Conservation (phyloP, 2,329 filamentous ascomycete species). For the Calonectria honghensis region DNA sequence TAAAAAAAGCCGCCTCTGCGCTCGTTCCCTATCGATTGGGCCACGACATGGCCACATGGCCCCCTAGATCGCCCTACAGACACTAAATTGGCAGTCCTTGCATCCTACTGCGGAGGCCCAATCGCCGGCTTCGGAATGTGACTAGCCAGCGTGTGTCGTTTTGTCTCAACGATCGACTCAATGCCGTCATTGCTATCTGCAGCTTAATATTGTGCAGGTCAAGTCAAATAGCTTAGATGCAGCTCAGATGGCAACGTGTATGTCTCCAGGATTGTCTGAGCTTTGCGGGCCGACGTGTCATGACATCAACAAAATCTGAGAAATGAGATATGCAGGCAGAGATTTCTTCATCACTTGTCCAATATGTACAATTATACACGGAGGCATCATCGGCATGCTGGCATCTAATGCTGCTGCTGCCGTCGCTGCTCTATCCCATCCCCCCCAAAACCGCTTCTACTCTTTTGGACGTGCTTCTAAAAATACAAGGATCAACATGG, state of each 20-base stretch:
- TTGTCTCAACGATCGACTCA: slow-evolving; percentile 33
- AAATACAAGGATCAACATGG: slow-evolving; percentile 53
- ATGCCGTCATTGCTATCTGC: slow-evolving; percentile 32
- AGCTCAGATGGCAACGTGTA: background rate
- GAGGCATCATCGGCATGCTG: slow-evolving; percentile 47
- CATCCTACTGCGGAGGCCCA: slow-evolving; percentile 43
- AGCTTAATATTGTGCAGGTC: background rate
- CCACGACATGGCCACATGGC: slow-evolving; percentile 38
- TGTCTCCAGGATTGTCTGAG: background rate
- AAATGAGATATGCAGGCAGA: slow-evolving; percentile 27
- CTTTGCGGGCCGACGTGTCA: slow-evolving; percentile 6
- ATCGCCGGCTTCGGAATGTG: slow-evolving; percentile 48
- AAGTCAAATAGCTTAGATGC: background rate
- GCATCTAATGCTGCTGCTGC: slow-evolving; percentile 41
- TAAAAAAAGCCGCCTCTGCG: slow-evolving; percentile 36
- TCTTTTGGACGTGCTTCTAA: slow-evolving; percentile 52
- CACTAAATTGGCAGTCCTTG: slow-evolving; percentile 37
- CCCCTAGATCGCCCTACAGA: slow-evolving; percentile 37
- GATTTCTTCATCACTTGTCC: slow-evolving; percentile 50
- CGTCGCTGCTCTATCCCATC: slow-evolving; percentile 38
- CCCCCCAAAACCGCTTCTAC: slow-evolving; percentile 47
- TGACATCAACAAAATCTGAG: slow-evolving; percentile 35
- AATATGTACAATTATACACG: slow-evolving; percentile 55
- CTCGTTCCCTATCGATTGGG: slow-evolving; percentile 43
- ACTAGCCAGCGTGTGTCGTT: slow-evolving; percentile 29